Evolutionary conservation across 2,329 filamentous ascomycete species (phyloP).

Genomic region (Fusarium sp.): DNA sequence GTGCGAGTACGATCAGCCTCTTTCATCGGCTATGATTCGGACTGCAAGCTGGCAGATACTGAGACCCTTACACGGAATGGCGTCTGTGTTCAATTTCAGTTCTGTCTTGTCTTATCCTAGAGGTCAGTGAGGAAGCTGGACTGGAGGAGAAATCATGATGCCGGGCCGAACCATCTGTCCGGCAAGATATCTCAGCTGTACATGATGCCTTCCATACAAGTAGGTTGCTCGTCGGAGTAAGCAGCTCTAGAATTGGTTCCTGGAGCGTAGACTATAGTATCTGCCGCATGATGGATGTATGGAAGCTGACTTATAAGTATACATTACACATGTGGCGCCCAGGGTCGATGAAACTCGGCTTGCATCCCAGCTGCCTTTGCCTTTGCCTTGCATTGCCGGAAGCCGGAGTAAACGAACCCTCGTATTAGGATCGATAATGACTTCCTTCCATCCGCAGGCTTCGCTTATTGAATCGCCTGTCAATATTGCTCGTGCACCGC

Average conservation of each 20-base stretch:
- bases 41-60: conserved; percentile 34
- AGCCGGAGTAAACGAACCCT: conserved; percentile 26
- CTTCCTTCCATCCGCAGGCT: conserved; percentile 35
- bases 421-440: conserved; percentile 17
- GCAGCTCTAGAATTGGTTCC: background rate
- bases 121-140: background rate
- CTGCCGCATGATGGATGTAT: conserved; percentile 1
- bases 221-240: conserved; percentile 1
- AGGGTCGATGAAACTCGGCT: conserved; percentile 31
- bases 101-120: conserved; percentile 20
- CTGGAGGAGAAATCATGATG: background rate
- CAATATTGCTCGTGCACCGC: conserved; percentile 21
- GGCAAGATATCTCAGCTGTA: conserved; percentile 1
- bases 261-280: conserved; percentile 1
- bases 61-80: conserved; percentile 40
- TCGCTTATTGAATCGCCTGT: conserved; percentile 39
- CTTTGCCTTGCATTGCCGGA: conserved; percentile 16
- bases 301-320: conserved; percentile 12
- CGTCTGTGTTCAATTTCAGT: conserved; percentile 32
- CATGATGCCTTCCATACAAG: conserved; percentile 8
- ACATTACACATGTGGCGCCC: conserved; percentile 37
- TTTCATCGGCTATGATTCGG: conserved; percentile 38
- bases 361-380: conserved; percentile 3
- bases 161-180: background rate
- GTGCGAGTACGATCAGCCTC: conserved; percentile 39